These are phyloP conservation scores for Malassezia pachydermatis DNA, from an alignment of 1,284 basidiomycete genomes.

Conservation along the genomic window DNA sequence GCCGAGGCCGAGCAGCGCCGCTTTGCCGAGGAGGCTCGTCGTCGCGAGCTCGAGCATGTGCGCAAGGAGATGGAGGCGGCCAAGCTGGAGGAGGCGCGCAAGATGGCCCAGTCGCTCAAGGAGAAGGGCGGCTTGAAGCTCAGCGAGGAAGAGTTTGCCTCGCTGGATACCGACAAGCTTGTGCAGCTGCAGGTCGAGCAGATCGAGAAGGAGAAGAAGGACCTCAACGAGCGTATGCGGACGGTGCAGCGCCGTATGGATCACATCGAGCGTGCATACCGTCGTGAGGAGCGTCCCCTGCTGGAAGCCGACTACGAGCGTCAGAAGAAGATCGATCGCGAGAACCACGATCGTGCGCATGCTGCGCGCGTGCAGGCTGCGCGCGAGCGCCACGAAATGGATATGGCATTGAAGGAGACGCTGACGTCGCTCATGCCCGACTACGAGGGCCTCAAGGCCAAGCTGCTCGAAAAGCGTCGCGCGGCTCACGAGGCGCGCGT, in stretches of 20 bases:
- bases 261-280: slow-evolving; percentile 87
- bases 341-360: slow-evolving; percentile 56
- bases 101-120: slow-evolving; percentile 75
- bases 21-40: slow-evolving; percentile 61
- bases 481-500: slow-evolving; percentile 62
- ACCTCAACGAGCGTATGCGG: slow-evolving; percentile 71
- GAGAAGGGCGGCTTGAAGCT: slow-evolving; percentile 77
- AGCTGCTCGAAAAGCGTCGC: slow-evolving; percentile 59
- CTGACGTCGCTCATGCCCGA: slow-evolving; percentile 67
- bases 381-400: slow-evolving; percentile 59
- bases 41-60: slow-evolving; percentile 67
- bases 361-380: slow-evolving; percentile 54
- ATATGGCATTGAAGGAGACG: slow-evolving; percentile 67
- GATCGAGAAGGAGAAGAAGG: slow-evolving; percentile 93
- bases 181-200: slow-evolving; percentile 64
- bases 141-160: slow-evolving; percentile 65
- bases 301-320: slow-evolving; percentile 75
- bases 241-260: slow-evolving; percentile 83
- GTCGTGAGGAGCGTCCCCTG: slow-evolving; percentile 82
- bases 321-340: slow-evolving; percentile 64
- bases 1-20: slow-evolving; percentile 62
- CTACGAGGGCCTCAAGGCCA: slow-evolving; percentile 58
- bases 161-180: slow-evolving; percentile 76
- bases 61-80: slow-evolving; percentile 73
- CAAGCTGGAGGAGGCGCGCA: slow-evolving; percentile 72